A percentile compares a stretch with the other conserved stretches of the same genome.
Evolutionary conservation across 148 eudicot genomes (phyloP).

Genomic region (Camellia granthamiana): DNA sequence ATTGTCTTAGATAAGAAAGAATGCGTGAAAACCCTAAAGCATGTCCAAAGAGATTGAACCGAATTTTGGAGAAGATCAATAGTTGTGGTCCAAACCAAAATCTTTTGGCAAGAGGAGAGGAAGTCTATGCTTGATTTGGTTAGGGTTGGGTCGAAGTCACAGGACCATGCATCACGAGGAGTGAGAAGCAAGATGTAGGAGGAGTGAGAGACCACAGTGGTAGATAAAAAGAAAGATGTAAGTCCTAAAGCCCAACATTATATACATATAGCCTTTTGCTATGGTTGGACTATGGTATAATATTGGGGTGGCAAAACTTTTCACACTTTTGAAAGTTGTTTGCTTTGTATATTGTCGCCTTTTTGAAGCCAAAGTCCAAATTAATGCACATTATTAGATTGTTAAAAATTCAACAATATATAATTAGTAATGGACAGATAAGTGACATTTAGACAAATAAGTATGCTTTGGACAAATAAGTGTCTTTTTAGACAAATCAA

Average conservation of each 20-base stretch:
- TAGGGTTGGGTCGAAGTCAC: neutral
- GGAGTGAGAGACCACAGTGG: neutral
- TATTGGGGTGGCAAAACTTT: neutral
- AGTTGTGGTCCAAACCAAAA: slow-evolving; percentile 1
- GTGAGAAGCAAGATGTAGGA: neutral
- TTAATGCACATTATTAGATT: no score
- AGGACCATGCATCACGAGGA: slow-evolving; percentile 14
- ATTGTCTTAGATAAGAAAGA: no score
- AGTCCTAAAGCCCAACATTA: neutral
- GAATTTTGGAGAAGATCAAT: slow-evolving; percentile 6
- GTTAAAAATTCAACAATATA: no score
- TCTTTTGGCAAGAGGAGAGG: neutral
- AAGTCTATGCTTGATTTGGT: neutral
- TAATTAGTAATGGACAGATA: no score
- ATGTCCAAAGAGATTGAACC: neutral
- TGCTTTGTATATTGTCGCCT: no score
- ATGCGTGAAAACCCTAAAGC: neutral
- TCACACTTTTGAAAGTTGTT: neutral
- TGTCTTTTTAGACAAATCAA: no score
- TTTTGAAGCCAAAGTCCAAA: no score
- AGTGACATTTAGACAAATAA: no score
- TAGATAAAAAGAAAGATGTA: neutral
- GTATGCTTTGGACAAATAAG: no score
- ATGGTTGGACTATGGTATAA: neutral
- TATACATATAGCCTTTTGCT: neutral